Percentiles rank a stretch among this genome's conserved stretches.
Evolutionary conservation across 2,329 filamentous ascomycete genomes (phyloP).

Genomic region (Dactylellina sp.): DNA sequence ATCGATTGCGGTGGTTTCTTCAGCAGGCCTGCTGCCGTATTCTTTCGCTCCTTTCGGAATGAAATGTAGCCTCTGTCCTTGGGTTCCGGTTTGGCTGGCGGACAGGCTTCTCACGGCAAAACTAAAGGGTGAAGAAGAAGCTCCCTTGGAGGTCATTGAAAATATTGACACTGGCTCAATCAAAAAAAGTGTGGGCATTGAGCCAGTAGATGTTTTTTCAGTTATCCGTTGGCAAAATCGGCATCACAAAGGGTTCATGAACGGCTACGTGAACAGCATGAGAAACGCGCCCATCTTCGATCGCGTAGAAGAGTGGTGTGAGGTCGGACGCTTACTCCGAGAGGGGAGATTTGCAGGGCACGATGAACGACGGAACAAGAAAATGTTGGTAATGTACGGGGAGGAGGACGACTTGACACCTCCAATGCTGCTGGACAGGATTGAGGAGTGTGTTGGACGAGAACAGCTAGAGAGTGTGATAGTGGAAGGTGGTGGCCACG

Average conservation of each 20-base stretch:
- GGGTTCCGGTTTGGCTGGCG: conserved; percentile 71
- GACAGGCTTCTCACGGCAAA: conserved; percentile 68
- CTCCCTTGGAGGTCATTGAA: conserved; percentile 62
- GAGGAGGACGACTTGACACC: conserved; percentile 74
- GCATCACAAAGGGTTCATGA: conserved; percentile 75
- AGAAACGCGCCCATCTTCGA: conserved; percentile 76
- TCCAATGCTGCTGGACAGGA: conserved; percentile 57
- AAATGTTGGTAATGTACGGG: conserved; percentile 75
- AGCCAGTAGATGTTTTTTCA: conserved; percentile 71
- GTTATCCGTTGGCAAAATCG: conserved; percentile 78
- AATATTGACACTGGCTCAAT: conserved; percentile 31
- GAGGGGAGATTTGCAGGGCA: conserved; percentile 63
- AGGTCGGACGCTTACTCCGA: conserved; percentile 68
- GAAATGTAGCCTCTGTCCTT: conserved; percentile 70
- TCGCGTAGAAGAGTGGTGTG: conserved; percentile 73
- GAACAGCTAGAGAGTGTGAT: conserved; percentile 51
- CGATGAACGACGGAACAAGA: conserved; percentile 65
- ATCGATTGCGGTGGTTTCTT: conserved; percentile 80
- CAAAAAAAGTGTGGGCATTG: conserved; percentile 61
- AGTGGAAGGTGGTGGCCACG: conserved; percentile 51
- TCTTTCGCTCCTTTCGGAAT: conserved; percentile 72
- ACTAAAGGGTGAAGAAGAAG: conserved; percentile 66
- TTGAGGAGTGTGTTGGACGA: conserved; percentile 55
- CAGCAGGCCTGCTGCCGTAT: conserved; percentile 78
- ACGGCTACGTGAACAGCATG: conserved; percentile 78